Evolutionary conservation across 129 eudicot species (phyloP).

Genomic region (Escallonia herrerae): DNA sequence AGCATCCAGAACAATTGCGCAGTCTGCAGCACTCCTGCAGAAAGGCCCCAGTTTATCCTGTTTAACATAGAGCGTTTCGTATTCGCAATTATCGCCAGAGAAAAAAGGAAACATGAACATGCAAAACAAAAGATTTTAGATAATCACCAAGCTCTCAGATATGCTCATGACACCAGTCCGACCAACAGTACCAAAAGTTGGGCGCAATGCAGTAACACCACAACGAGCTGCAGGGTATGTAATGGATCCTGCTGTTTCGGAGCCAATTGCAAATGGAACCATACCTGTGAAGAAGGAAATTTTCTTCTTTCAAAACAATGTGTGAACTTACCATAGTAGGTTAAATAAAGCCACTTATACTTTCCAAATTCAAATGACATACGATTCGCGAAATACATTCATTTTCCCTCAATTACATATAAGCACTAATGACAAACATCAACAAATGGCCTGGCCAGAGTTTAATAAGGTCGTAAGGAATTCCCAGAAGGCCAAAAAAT

Average conservation of each 20-base stretch:
- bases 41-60: slow-evolving; percentile 94
- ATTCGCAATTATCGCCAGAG: background rate
- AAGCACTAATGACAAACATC: too few species aligned
- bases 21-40: slow-evolving; percentile 84
- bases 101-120: background rate
- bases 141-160: slow-evolving; percentile 82
- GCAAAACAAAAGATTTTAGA: background rate
- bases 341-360: too few species aligned
- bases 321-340: too few species aligned
- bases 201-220: slow-evolving; percentile 88
- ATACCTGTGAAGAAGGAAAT: slow-evolving; percentile 29
- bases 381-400: too few species aligned
- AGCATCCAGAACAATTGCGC: slow-evolving; percentile 62
- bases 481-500: too few species aligned
- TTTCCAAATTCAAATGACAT: too few species aligned
- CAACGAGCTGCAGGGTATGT: slow-evolving; percentile 94
- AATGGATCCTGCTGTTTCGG: slow-evolving; percentile 92
- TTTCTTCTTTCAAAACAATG: too few species aligned
- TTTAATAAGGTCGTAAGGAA: too few species aligned
- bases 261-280: slow-evolving; percentile 95
- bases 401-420: too few species aligned
- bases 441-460: too few species aligned
- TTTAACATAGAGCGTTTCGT: background rate
- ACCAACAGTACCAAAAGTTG: slow-evolving; percentile 89
- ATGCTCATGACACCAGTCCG: slow-evolving; percentile 91